Evolutionary conservation across 2,329 filamentous ascomycete genomes (phyloP), one percentile per base, ranked within the genome.

Genomic region (Aspergillus pseudoglaucus): DNA sequence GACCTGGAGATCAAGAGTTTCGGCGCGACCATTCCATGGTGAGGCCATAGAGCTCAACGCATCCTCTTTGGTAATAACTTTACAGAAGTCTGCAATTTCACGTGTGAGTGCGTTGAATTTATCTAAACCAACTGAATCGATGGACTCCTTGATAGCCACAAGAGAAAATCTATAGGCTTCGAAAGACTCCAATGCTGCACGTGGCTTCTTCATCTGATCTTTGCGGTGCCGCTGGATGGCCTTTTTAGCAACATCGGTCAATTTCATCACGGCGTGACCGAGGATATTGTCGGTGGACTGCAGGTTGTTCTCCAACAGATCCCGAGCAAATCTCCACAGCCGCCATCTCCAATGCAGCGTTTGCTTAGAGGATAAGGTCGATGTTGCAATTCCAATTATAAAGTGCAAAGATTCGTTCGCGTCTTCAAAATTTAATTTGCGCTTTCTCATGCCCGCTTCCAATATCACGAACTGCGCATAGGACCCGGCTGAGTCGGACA

Each of bases 321-420:
- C 66, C 39, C 62, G 59, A 40, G 60, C 48, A 30, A 71, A 54
- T 46, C 66, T 62, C 69, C 69, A 72, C 42, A 72, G 44, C 17
- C 69, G 65, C 69, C 69, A 72, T 47, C 62, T 59, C 69, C 69
- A 72, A 48, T 64, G 62, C 18, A 63, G 42, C 18, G 46, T 47
- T 40, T 63, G 57, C 46, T 63, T 61, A 2, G 61, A 65, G 17
- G 59, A 62, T 7, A 70, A 48, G 1, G 67, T 63, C 9, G 59
- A 51, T 9, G 51, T 55, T 14, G 62, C 32, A 4, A 58, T 61
- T 30, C 63, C 57, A 4, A 68, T 45, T 6, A 68, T 47, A 25
- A 49, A 51, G 6, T 47, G 45, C 38, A 68, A 48, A 12, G 49
- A 47, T 35, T 60, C 57, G 22, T 60, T 56, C 3, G 52, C 55